Evolutionary conservation across 768 basidiomycete genomes (phyloP).

Genomic region (Hericium coralloides): DNA sequence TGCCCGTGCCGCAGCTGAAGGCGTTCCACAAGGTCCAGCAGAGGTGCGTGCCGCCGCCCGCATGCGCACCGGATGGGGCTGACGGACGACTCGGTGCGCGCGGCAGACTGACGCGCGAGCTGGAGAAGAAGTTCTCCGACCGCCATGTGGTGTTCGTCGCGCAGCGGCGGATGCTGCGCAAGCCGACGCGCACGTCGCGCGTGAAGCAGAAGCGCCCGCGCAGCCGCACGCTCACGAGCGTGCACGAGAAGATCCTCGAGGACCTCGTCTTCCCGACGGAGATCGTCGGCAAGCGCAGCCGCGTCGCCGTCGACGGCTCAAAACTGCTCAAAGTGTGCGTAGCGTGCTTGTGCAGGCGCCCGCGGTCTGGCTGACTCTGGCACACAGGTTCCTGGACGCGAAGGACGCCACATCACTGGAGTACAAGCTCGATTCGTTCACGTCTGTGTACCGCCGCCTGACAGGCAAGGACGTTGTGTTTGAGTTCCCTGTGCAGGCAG

Average conservation of each 20-base stretch:
- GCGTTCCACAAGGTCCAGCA: slow-evolving; percentile 98
- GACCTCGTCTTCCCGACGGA: slow-evolving; percentile 99
- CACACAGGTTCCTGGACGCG: slow-evolving; percentile 82
- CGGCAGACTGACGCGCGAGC: slow-evolving; percentile 86
- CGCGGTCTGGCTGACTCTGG: neutral
- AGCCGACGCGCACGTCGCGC: slow-evolving; percentile 89
- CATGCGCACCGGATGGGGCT: neutral
- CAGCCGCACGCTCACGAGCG: slow-evolving; percentile 91
- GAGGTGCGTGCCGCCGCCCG: slow-evolving; percentile 44
- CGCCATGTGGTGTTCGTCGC: slow-evolving; percentile 98
- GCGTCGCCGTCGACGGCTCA: slow-evolving; percentile 86
- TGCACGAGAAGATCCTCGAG: slow-evolving; percentile 98
- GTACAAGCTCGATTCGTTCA: slow-evolving; percentile 99
- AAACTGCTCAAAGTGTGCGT: slow-evolving; percentile 97
- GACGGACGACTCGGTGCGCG: too few species aligned
- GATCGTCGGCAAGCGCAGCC: slow-evolving; percentile 97
- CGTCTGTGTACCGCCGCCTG: slow-evolving; percentile 89
- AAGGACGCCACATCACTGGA: slow-evolving; percentile 97
- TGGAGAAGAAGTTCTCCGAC: slow-evolving; percentile 99
- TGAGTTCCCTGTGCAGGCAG: slow-evolving; percentile 70
- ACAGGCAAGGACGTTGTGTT: slow-evolving; percentile 97
- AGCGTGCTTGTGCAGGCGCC: slow-evolving; percentile 2
- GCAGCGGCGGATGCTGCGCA: slow-evolving; percentile 96
- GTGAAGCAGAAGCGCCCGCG: slow-evolving; percentile 95
- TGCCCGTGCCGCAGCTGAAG: slow-evolving; percentile 94